phyloP scores from a whole-genome alignment of 345 rosid species.

The Lepidium africanum region DNA sequence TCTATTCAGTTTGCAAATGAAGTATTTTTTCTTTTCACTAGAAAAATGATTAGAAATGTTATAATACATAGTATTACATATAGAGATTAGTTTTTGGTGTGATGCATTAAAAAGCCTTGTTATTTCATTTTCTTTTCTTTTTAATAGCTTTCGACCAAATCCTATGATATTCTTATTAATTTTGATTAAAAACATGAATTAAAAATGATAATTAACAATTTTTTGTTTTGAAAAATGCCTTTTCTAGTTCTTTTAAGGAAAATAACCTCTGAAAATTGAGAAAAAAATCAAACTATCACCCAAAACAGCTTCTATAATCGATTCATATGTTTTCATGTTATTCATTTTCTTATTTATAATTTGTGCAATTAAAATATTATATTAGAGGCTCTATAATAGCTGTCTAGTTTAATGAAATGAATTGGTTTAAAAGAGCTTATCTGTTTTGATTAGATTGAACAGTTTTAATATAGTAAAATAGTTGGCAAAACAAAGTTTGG shows the following conservation, averaged over 20 bases:
- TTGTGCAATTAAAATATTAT: too few species aligned
- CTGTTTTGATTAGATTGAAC: conserved; percentile 10
- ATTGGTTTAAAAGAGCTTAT: neutral
- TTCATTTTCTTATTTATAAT: neutral
- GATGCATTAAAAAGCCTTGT: too few species aligned
- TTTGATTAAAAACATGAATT: too few species aligned
- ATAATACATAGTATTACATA: neutral
- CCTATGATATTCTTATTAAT: too few species aligned
- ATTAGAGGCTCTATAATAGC: neutral
- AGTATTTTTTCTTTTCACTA: neutral
- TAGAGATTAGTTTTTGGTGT: too few species aligned
- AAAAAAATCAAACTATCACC: neutral
- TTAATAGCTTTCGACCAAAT: too few species aligned
- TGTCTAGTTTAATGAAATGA: neutral
- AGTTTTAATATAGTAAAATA: neutral
- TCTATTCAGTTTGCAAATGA: too few species aligned
- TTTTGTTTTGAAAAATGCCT: too few species aligned
- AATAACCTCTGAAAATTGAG: neutral
- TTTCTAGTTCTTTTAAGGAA: too few species aligned
- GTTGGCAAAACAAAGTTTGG: conserved; percentile 8
- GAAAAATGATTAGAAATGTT: neutral
- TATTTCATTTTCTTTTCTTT: too few species aligned
- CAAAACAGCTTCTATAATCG: neutral
- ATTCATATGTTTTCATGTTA: neutral
- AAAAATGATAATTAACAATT: too few species aligned